Evolutionary conservation across 202 grass and related monocot species (phyloP), one percentile per base, ranked within the genome.

Genomic region (Alloteropsis angusta): DNA sequence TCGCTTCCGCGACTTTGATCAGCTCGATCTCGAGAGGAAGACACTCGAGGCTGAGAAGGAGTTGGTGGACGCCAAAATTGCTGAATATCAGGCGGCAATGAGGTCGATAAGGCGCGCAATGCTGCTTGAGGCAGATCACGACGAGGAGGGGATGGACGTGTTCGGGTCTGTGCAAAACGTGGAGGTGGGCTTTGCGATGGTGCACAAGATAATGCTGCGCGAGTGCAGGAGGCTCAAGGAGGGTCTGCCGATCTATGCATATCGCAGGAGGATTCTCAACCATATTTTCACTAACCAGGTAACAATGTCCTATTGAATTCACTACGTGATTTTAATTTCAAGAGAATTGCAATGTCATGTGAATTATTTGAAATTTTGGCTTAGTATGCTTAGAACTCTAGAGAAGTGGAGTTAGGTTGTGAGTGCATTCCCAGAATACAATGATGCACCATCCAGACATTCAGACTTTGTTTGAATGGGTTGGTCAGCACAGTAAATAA

Each of bases 171-270:
- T 86, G 59, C 16, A 65, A 14, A 50, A 9, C 19, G 77, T 39
- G 30, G 74, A 87, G 23, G 30, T 98, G 63, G 84, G 93, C 70
- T 91, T 91, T 60, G 71, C 35, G 34, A 77, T 49, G 71, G 79
- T 93, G 71, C 85, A 92, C 78, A 67, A 62, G 76, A 74, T 86
- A 52, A 76, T 93, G 79, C 41, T 82, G 49, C 86, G 95, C 18
- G 92, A 98, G 42, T 92, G 95, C 35, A 59, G 91, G 79, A 83
- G 91, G 84, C 85, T 98, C 22, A 85, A 98, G 59, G 95, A 98
- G 25, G 92, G 91, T 3, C 70, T 94, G 65, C 95, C 95, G 14
- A 90, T 98, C 28, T 94, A 94, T 32, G 83, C 71, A 7, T 85
- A 67, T 66, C 82, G 92, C 46, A 85, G 63, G 38, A 84, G 74